Conservation (phyloP, 2,329 filamentous ascomycete genomes). For the Verticillium klebahnii region DNA sequence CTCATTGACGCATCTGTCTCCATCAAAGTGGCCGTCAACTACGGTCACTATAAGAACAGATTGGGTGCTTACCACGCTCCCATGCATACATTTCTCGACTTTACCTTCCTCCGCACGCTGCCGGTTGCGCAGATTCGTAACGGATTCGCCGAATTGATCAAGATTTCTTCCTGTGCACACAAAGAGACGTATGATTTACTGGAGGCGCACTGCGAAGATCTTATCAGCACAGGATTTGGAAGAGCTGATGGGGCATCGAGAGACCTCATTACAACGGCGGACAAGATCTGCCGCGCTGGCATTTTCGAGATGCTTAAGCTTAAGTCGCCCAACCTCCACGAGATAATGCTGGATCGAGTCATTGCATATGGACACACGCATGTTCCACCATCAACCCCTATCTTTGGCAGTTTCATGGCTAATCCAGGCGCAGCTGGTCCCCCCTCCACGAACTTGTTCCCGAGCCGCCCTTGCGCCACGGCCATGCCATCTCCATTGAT, state of each 20-base stretch:
- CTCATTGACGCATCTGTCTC: slow-evolving; percentile 71
- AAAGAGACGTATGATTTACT: slow-evolving; percentile 61
- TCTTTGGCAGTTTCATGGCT: background rate
- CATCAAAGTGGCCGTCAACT: slow-evolving; percentile 77
- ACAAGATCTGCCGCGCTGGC: slow-evolving; percentile 63
- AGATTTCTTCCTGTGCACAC: slow-evolving; percentile 69
- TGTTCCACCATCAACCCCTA: slow-evolving; percentile 17
- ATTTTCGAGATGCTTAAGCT: slow-evolving; percentile 71
- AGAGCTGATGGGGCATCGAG: slow-evolving; percentile 49
- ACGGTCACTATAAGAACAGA: slow-evolving; percentile 71
- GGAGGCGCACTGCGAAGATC: slow-evolving; percentile 63
- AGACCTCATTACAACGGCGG: slow-evolving; percentile 57
- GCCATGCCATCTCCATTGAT: slow-evolving; percentile 70
- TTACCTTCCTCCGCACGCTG: slow-evolving; percentile 64
- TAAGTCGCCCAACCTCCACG: slow-evolving; percentile 68
- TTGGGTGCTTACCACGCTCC: slow-evolving; percentile 71
- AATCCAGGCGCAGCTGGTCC: slow-evolving; percentile 49
- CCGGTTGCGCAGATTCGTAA: slow-evolving; percentile 66
- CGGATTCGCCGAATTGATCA: slow-evolving; percentile 71
- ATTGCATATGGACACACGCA: slow-evolving; percentile 71
- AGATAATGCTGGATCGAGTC: slow-evolving; percentile 67
- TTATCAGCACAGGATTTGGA: slow-evolving; percentile 63
- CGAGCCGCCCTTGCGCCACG: slow-evolving; percentile 63
- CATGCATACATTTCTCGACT: slow-evolving; percentile 68
- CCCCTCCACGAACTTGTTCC: slow-evolving; percentile 67